These are phyloP conservation scores for Termitomyces sp. DNA, from an alignment of 768 basidiomycete genomes.

Conservation along the genomic window DNA sequence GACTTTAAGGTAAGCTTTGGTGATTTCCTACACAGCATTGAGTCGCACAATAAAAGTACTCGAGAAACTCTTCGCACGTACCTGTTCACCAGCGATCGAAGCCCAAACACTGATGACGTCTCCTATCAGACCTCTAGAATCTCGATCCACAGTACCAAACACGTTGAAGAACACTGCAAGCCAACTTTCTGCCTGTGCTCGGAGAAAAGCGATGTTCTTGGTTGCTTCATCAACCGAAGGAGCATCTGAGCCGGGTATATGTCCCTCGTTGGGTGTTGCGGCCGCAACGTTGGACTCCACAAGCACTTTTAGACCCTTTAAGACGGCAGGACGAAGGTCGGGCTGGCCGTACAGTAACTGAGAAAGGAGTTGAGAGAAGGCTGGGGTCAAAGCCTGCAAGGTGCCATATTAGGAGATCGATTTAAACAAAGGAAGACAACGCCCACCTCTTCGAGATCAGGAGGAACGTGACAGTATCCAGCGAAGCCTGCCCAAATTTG, in stretches of 20 bases:
- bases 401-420: neutral
- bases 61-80: conserved; percentile 20
- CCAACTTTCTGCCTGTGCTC: conserved; percentile 84
- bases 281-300: conserved; percentile 73
- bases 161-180: conserved; percentile 95
- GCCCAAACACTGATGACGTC: conserved; percentile 89
- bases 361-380: conserved; percentile 73
- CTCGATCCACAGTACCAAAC: conserved; percentile 80
- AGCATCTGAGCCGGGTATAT: conserved; percentile 20
- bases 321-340: conserved; percentile 72
- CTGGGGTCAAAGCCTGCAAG: conserved; percentile 57
- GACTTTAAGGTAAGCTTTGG: conserved; percentile 79
- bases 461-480: conserved; percentile 81
- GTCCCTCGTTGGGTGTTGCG: conserved; percentile 29
- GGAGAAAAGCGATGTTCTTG: conserved; percentile 66
- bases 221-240: conserved; percentile 55
- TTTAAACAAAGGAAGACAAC: neutral
- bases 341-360: conserved; percentile 90
- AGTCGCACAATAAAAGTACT: neutral
- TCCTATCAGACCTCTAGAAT: conserved; percentile 71
- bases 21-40: conserved; percentile 47
- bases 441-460: conserved; percentile 67
- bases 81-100: conserved; percentile 68
- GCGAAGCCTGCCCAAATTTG: conserved; percentile 92
- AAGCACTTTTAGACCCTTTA: conserved; percentile 74